Percentiles rank a stretch among this genome's conserved stretches.
Evolutionary conservation across 768 basidiomycete species (phyloP).

Genomic region (Xanthoconium stramineum): DNA sequence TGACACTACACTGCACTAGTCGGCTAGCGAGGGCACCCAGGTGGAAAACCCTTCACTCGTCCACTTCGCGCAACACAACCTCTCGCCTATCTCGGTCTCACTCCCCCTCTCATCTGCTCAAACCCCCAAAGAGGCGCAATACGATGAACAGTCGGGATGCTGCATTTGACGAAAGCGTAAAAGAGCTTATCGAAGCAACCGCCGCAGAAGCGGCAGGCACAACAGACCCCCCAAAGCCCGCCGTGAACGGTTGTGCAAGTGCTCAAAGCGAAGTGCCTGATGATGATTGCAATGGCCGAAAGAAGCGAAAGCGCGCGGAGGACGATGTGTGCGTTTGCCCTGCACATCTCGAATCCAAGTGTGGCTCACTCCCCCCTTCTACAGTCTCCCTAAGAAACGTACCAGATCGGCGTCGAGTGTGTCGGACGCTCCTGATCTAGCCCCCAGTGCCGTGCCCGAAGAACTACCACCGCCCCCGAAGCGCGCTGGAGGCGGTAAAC

Average conservation of each 20-base stretch:
- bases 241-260: conserved; percentile 37
- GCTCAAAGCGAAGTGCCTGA: conserved; percentile 44
- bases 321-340: conserved; percentile 59
- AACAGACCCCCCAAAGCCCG: conserved; percentile 38
- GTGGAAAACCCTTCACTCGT: conserved; percentile 55
- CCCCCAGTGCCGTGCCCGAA: conserved; percentile 36
- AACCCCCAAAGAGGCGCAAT: conserved; percentile 82
- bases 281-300: conserved; percentile 49
- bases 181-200: conserved; percentile 71
- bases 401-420: conserved; percentile 71
- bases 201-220: conserved; percentile 65
- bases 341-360: background rate
- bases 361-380: conserved; percentile 12
- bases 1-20: conserved; percentile 36
- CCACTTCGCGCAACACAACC: conserved; percentile 57
- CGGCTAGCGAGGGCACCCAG: conserved; percentile 45
- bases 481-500: conserved; percentile 25
- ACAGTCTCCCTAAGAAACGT: conserved; percentile 60
- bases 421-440: conserved; percentile 53
- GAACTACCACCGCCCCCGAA: conserved; percentile 40
- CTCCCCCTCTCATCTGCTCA: conserved; percentile 59
- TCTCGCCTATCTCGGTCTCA: conserved; percentile 73
- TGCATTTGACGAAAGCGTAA: conserved; percentile 84
- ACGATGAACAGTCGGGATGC: conserved; percentile 99
- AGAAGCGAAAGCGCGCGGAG: conserved; percentile 74